Percentiles rank a stretch among this genome's conserved stretches.
phyloP scores from a whole-genome alignment of 192 early-diverging fungal genomes.

The Backusella sp. region DNA sequence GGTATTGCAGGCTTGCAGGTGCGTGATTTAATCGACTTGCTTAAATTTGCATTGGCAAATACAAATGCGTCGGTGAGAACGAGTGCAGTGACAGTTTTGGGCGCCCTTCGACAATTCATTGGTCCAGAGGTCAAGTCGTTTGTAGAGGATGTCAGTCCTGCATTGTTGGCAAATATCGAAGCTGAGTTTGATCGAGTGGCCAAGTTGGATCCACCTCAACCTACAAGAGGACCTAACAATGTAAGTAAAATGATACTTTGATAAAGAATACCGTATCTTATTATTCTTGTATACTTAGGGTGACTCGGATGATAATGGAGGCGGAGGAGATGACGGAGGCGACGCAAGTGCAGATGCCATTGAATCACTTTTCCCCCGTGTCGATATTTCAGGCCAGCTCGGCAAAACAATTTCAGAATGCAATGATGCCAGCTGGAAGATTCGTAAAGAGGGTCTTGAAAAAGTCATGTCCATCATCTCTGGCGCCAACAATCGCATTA shows the following conservation, averaged over 20 bases:
- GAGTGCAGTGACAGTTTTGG: slow-evolving; percentile 78
- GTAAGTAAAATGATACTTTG: slow-evolving; percentile 17
- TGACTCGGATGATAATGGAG: not conserved
- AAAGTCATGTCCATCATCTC: slow-evolving; percentile 75
- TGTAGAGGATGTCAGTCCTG: slow-evolving; percentile 84
- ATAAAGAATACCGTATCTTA: not conserved
- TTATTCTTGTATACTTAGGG: not conserved
- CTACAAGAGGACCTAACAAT: slow-evolving; percentile 42
- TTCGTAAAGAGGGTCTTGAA: slow-evolving; percentile 89
- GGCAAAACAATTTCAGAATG: slow-evolving; percentile 60
- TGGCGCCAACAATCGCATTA: slow-evolving; percentile 76
- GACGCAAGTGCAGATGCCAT: slow-evolving; percentile 52
- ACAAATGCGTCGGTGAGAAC: slow-evolving; percentile 81
- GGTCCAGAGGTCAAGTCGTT: slow-evolving; percentile 84
- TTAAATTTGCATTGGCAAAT: slow-evolving; percentile 80
- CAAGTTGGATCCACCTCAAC: slow-evolving; percentile 60
- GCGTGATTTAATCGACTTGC: slow-evolving; percentile 78
- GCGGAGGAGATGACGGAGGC: not conserved
- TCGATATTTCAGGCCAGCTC: slow-evolving; percentile 73
- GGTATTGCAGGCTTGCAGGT: slow-evolving; percentile 79
- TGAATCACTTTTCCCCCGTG: slow-evolving; percentile 86
- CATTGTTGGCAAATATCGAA: slow-evolving; percentile 81
- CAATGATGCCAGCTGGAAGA: slow-evolving; percentile 88
- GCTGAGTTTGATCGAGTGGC: slow-evolving; percentile 92
- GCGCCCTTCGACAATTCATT: slow-evolving; percentile 76